Base-by-base conservation (phyloP, 1,139 yeast genomes). In the Hyphopichia fennica region DNA sequence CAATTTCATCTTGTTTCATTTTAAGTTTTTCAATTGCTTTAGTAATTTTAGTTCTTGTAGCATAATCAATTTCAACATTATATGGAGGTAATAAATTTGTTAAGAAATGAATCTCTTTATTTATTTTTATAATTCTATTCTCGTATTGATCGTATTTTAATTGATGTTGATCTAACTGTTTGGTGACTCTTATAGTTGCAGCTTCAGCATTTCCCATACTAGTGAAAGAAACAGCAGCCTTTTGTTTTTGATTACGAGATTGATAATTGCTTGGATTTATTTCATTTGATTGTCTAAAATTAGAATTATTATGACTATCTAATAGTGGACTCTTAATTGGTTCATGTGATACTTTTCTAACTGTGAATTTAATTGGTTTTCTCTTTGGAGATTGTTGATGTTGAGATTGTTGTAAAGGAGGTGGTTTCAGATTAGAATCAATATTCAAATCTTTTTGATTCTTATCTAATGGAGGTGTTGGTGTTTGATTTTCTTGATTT, bases 31-130 rank as follows among this genome's bases (percentile, higher is more conserved):
- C 75, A 32, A 73, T 70, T n/a, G 77, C 77, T 39, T 58, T 62
- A 20, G 62, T 60, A 33, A 73, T 72, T 52, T 73, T 73, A 28
- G 58, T 60, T 39, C 78, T 53, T 4, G 78, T 72, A 13, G 65
- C 61, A 45, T 70, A 73, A 49, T 73, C 78, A 22, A 72, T 59
- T 45, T 73, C 77, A 34, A 72, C 75, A 45, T 72, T 72, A 49
- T 62, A 69, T 1, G 79, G 79, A 3, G 79, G 79, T 36, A 73
- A 64, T 34, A 73, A 59, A 40, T 65, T 67, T 25, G 61, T 51
- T 46, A 73, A 63, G 45, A 72, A 73, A 17, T 55, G 56, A 30
- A 73, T 65, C 45, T 73, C 79, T 53, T 72, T 72, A 27, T 69
- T 60, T 41, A 73, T 72, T 45, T 73, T 73, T 23, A 43, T 53